Base-by-base conservation (phyloP, 1,284 basidiomycete species). In the Pisolithus thermaeus region DNA sequence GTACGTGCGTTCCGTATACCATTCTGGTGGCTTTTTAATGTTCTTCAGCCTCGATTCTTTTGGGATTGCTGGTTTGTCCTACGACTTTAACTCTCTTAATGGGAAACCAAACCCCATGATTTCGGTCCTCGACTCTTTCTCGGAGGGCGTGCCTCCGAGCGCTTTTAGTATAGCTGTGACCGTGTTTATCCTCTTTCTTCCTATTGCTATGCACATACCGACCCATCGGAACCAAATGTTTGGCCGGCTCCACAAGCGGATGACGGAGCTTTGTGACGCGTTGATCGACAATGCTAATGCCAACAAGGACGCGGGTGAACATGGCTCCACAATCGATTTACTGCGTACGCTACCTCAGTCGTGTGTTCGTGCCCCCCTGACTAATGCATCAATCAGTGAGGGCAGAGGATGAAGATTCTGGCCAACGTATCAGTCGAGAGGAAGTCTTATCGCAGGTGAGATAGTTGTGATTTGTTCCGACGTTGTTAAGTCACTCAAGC, bases 201-300 rank as follows among this genome's bases (percentile, higher is more conserved):
- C 81, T 0, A 53, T 69, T 37, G 59, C 81, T 0, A 56, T 70
- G 8, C 69, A 64, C 0, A 43, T 82, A 7, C 81, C 80, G 0
- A 76, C 73, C 4, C 59, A 65, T 39, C 67, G 71, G 27, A 70
- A 66, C 37, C 57, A 60, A 42, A 61, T 69, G 28, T 58, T 77
- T 44, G 53, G 57, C 32, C 59, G 69, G 37, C 54, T 82, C 45
- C 70, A 70, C 28, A 46, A 56, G n/a, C 72, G 67, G 9, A 69
- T 78, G 69, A 62, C 64, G 3, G 60, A 61, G 4, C 79, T 83
- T 28, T 76, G 78, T 1, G 62, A 20, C 18, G 18, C 18, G 18
- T 20, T 20, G 18, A 20, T 20, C 18, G 18, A 20, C 18, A 20
- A 20, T 20, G 18, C 18, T 20, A 20, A 20, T 20, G 18, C 18